Evolutionary conservation across 495 filamentous ascomycete genomes (phyloP).

Genomic region (Alectoria sarmentosa): DNA sequence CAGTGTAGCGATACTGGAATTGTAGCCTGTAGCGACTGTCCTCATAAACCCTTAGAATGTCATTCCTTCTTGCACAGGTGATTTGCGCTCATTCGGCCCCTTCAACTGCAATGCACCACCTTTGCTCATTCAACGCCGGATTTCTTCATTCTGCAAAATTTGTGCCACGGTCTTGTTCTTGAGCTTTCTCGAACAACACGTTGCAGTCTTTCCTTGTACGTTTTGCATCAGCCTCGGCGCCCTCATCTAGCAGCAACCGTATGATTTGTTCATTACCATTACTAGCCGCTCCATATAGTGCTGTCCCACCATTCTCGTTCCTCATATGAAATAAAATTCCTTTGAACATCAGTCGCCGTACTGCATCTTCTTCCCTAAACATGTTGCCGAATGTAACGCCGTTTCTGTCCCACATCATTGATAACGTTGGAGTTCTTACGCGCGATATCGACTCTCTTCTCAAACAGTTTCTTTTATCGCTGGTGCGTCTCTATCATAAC

Average conservation of each 20-base stretch:
- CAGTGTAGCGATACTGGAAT: too few relatives aligned
- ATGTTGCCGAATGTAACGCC: constrained; percentile 39
- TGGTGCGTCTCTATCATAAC: not conserved
- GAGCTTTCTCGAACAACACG: not conserved
- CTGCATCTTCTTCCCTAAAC: constrained; percentile 14
- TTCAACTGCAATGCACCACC: not conserved
- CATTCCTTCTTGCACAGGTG: not conserved
- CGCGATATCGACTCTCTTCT: constrained; percentile 10
- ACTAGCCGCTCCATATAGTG: constrained; percentile 34
- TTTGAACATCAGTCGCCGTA: constrained; percentile 28
- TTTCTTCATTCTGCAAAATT: not conserved
- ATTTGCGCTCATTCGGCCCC: not conserved
- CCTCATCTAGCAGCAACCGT: constrained; percentile 20
- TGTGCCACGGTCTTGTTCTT: not conserved
- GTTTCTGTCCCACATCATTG: constrained; percentile 28
- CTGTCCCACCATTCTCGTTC: constrained; percentile 32
- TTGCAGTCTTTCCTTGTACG: constrained; percentile 7
- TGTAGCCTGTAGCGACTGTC: not conserved
- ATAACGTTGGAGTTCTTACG: constrained; percentile 1
- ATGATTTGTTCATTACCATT: constrained; percentile 32
- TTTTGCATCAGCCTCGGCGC: constrained; percentile 14
- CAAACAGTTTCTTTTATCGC: constrained; percentile 25
- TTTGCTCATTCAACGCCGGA: not conserved
- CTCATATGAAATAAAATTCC: constrained; percentile 33
- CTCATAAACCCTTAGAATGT: not conserved